phyloP scores from a whole-genome alignment of 495 filamentous ascomycete genomes.

The Podospora comata region DNA sequence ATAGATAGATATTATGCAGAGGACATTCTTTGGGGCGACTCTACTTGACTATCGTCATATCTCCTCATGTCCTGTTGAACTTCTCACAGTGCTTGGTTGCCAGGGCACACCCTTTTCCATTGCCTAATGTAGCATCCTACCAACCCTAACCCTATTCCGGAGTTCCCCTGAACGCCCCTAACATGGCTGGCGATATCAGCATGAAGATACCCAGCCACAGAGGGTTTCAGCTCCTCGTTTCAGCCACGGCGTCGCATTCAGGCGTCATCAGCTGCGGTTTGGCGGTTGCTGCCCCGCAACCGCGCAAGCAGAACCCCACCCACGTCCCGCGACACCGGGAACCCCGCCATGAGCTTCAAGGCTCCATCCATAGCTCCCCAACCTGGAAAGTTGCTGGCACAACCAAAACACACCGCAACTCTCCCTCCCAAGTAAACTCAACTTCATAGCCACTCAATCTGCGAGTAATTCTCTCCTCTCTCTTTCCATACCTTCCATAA shows the following conservation, averaged over 20 bases:
- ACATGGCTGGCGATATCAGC: neutral
- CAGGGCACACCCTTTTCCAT: neutral
- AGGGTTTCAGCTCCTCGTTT: slow-evolving; percentile 23
- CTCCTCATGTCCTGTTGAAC: too few relatives aligned
- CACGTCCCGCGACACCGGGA: slow-evolving; percentile 22
- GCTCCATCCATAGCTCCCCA: slow-evolving; percentile 8
- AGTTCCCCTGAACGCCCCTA: neutral
- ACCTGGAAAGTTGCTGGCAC: neutral
- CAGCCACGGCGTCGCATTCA: slow-evolving; percentile 21
- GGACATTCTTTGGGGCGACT: too few relatives aligned
- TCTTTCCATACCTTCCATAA: neutral
- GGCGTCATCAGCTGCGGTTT: slow-evolving; percentile 22
- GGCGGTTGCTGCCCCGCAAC: slow-evolving; percentile 27
- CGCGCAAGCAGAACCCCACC: slow-evolving; percentile 22
- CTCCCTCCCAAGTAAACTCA: neutral
- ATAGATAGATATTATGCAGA: too few relatives aligned
- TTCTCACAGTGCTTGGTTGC: neutral
- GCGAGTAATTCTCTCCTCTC: slow-evolving; percentile 5
- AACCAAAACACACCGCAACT: slow-evolving; percentile 5
- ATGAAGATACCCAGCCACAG: slow-evolving; percentile 15
- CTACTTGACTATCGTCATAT: too few relatives aligned
- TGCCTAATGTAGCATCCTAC: neutral
- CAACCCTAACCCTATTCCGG: neutral
- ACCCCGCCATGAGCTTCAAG: slow-evolving; percentile 24
- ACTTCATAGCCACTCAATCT: neutral